Percentiles rank a stretch among this genome's conserved stretches.
phyloP scores from a whole-genome alignment of 2,329 filamentous ascomycete genomes.

The Colletotrichum gigasporum region DNA sequence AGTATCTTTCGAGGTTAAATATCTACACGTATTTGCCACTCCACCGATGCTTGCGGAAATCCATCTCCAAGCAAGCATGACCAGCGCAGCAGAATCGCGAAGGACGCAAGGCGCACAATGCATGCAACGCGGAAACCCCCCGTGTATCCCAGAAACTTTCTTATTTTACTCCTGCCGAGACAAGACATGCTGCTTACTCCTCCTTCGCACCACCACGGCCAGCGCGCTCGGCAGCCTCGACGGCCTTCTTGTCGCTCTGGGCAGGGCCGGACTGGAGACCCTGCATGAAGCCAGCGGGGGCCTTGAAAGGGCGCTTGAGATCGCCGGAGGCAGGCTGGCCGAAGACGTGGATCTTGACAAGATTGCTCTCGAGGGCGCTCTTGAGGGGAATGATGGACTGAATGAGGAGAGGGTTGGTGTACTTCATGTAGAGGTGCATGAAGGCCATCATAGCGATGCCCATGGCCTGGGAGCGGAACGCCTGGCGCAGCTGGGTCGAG shows the following conservation, averaged over 20 bases:
- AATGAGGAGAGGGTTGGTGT: slow-evolving; percentile 98
- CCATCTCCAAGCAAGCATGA: background rate
- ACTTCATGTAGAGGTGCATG: slow-evolving; percentile 99
- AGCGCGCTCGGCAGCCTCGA: slow-evolving; percentile 81
- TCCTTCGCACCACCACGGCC: slow-evolving; percentile 78
- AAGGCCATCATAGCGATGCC: slow-evolving; percentile 97
- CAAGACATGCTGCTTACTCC: slow-evolving; percentile 58
- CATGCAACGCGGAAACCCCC: slow-evolving; percentile 32
- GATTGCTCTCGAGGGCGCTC: slow-evolving; percentile 92
- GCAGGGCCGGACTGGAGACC: slow-evolving; percentile 77
- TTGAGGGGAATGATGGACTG: slow-evolving; percentile 99
- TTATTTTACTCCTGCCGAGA: background rate
- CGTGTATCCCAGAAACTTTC: slow-evolving; percentile 33
- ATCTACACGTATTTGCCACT: slow-evolving; percentile 9
- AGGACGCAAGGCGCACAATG: background rate
- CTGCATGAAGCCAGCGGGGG: slow-evolving; percentile 81
- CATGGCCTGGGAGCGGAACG: slow-evolving; percentile 93
- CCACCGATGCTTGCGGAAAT: background rate
- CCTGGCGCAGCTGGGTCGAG: slow-evolving; percentile 80
- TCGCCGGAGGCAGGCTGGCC: slow-evolving; percentile 89
- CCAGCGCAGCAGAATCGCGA: background rate
- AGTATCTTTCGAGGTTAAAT: slow-evolving; percentile 1
- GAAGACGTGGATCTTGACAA: slow-evolving; percentile 94
- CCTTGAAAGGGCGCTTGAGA: slow-evolving; percentile 96
- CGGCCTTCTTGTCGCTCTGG: slow-evolving; percentile 92